These are phyloP conservation scores for Dioszegia crocea DNA, from an alignment of 768 basidiomycete species.

Conservation along the genomic window DNA sequence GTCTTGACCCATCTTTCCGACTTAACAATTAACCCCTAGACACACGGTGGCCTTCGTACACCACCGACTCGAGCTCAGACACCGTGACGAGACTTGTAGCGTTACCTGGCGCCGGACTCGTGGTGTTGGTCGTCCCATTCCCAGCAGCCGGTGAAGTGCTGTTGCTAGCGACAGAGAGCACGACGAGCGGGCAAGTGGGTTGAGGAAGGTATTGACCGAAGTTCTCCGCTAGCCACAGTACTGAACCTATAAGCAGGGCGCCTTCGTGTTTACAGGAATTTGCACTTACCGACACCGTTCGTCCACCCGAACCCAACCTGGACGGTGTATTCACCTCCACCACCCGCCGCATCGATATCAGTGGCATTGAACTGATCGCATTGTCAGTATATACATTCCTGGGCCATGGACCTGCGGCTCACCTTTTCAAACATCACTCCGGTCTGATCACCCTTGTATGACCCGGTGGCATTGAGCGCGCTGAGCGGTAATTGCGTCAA, in stretches of 20 bases:
- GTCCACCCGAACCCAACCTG: conserved; percentile 57
- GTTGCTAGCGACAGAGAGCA: conserved; percentile 26
- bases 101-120: background rate
- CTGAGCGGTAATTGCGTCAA: conserved; percentile 62
- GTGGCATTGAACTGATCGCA: conserved; percentile 65
- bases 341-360: conserved; percentile 57
- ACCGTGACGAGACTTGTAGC: background rate
- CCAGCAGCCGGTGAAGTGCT: conserved; percentile 10
- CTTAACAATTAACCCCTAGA: background rate
- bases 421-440: conserved; percentile 53
- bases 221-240: conserved; percentile 44
- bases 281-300: conserved; percentile 44
- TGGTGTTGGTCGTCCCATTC: background rate
- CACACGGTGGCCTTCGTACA: conserved; percentile 1
- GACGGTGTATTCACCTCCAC: conserved; percentile 63
- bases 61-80: background rate
- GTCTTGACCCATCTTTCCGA: no score
- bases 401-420: no score
- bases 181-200: conserved; percentile 45
- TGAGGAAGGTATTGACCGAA: conserved; percentile 45
- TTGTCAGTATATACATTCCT: conserved; percentile 2
- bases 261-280: background rate
- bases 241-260: conserved; percentile 8
- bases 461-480: conserved; percentile 43
- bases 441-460: conserved; percentile 26